phyloP scores from a whole-genome alignment of 2,329 filamentous ascomycete genomes.

The Stagonosporopsis rhizophila region DNA sequence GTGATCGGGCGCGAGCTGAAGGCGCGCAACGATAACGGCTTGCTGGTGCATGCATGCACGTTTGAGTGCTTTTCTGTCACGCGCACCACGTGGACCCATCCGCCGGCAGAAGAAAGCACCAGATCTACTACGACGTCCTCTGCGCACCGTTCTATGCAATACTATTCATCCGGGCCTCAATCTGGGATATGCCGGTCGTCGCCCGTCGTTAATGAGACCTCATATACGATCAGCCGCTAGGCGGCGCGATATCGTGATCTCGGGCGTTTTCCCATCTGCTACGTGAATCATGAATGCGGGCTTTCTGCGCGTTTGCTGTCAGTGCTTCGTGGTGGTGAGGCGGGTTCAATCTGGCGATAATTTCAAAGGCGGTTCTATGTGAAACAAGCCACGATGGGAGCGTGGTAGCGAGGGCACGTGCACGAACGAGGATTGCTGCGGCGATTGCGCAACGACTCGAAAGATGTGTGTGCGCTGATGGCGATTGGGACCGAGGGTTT shows the following conservation, averaged over 20 bases:
- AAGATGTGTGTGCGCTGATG: not conserved
- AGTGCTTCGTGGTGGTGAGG: not conserved
- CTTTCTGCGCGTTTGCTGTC: not conserved
- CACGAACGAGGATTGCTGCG: not conserved
- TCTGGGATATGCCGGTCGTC: not conserved
- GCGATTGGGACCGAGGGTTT: constrained; percentile 13
- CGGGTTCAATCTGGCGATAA: not conserved
- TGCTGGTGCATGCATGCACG: not conserved
- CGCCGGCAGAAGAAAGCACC: constrained; percentile 1
- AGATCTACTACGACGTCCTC: not conserved
- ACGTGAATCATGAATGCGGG: constrained; percentile 9
- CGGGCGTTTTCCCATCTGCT: not conserved
- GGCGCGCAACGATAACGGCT: not conserved
- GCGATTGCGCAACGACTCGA: constrained; percentile 10
- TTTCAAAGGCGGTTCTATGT: constrained; percentile 10
- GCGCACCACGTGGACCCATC: not conserved
- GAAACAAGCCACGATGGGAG: constrained; percentile 16
- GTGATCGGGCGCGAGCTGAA: not conserved
- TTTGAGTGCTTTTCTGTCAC: not conserved
- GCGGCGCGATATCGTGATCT: constrained; percentile 16
- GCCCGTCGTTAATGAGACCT: constrained; percentile 13
- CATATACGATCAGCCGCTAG: constrained; percentile 12
- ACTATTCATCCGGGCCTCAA: not conserved
- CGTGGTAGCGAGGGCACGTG: constrained; percentile 16
- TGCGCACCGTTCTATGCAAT: no score